phyloP scores from a whole-genome alignment of 2,329 filamentous ascomycete species.

The Aspergillus ochraceoroseus region DNA sequence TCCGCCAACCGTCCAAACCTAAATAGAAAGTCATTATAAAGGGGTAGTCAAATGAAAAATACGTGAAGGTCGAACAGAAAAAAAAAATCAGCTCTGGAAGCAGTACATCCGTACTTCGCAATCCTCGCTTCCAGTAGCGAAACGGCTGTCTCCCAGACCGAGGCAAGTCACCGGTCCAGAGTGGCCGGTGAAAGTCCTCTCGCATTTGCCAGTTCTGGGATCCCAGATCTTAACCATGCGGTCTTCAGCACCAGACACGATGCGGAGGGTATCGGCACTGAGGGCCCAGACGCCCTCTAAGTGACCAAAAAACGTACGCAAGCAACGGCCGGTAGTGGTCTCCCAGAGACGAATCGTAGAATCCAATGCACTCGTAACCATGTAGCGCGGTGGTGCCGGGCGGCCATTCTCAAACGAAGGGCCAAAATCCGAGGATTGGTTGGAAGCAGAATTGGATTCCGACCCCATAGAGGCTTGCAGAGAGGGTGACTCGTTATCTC shows the following conservation, averaged over 20 bases:
- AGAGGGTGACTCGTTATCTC: slow-evolving; percentile 26
- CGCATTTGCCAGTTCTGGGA: slow-evolving; percentile 81
- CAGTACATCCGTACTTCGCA: slow-evolving; percentile 82
- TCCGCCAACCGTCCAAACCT: background rate
- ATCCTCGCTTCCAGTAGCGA: slow-evolving; percentile 91
- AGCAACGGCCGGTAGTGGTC: slow-evolving; percentile 70
- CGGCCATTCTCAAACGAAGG: slow-evolving; percentile 60
- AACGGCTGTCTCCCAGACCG: slow-evolving; percentile 78
- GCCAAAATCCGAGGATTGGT: slow-evolving; percentile 55
- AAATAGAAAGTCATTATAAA: background rate
- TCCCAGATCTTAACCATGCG: slow-evolving; percentile 97
- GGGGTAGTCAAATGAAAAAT: slow-evolving; percentile 1
- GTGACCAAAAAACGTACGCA: slow-evolving; percentile 93
- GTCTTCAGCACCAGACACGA: slow-evolving; percentile 87
- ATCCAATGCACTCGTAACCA: slow-evolving; percentile 87
- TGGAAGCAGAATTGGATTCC: slow-evolving; percentile 22
- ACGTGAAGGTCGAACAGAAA: slow-evolving; percentile 9
- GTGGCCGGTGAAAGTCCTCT: slow-evolving; percentile 87
- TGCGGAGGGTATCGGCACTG: slow-evolving; percentile 77
- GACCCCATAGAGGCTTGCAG: slow-evolving; percentile 26
- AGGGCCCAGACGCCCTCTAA: slow-evolving; percentile 94
- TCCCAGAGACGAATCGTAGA: slow-evolving; percentile 92
- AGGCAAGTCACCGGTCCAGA: slow-evolving; percentile 89
- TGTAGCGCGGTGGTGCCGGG: slow-evolving; percentile 76
- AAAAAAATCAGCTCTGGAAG: slow-evolving; percentile 47